Evolutionary conservation across 345 rosid species (phyloP), one percentile per base, ranked within the genome.

Genomic region (Anastatica hierochuntica): DNA sequence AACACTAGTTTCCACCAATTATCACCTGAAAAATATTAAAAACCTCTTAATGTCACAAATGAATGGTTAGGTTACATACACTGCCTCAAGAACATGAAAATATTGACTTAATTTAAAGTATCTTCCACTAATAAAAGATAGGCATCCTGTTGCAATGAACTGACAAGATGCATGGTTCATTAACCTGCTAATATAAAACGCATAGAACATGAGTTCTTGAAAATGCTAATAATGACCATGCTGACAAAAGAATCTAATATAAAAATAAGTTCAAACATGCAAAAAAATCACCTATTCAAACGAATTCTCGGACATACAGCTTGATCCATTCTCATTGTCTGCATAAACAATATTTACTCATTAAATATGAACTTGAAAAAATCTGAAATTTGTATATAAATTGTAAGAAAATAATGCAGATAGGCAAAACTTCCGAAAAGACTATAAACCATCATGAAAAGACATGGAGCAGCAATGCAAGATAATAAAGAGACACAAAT

Each of bases 111-210:
- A 95, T 79, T 90, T 90, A 46, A 86, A 63, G 75, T 90, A 90
- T 72, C 98, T 81, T 44, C 98, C 98, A 70, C 92, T 85, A 37
- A 90, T n/a, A 64, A 66, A 66, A 90, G 60, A 90, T 66, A 56
- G 87, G 77, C 44, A 74, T 76, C 75, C 77, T 81, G 76, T 63
- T 56, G 80, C 85, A 82, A 30, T 48, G 60, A 56, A 77, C 69
- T 30, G 68, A 77, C 81, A 84, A 58, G 69, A 39, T 33, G 79
- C 90, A 82, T 66, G 95, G 95, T 70, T 77, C 80, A 54, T 67
- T 71, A 34, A 75, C 79, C 96, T 87, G 52, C 38, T 58, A 53
- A 41, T 17, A 17, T 8, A 29, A 45, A 60, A 23, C 36, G 6
- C 11, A 27, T 9, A 53, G 39, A 64, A 58, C 44, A 58, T 21